Evolutionary conservation across 768 basidiomycete species (phyloP), one percentile per base, ranked within the genome.

Genomic region (Sporobolomyces roseus): DNA sequence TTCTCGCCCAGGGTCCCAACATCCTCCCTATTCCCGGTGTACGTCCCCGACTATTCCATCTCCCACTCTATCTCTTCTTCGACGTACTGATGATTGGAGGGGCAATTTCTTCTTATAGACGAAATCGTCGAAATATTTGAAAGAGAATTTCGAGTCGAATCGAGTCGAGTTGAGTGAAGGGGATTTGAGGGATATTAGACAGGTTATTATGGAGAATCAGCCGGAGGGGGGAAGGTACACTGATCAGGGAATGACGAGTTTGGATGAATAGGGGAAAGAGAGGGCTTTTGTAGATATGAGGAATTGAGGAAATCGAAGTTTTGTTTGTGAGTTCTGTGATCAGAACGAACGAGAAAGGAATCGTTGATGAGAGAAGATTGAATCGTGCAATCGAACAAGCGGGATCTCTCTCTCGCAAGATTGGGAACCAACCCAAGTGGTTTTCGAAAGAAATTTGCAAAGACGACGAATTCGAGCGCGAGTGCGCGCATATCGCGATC

Each of bases 141-240:
- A 83, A 21, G 83, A 85, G 74, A 84, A 85, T 66, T 77, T 81
- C 48, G 75, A 75, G 19, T 80, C 80, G 2, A 79, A 79, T 29
- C 77, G 83, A 36, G 73, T 85, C 29, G 77, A 74, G 41, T 78
- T 86, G 46, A 75, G 78, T 17, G 69, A 77, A 5, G 76, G 77
- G 12, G 85, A 85, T 52, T 41, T 80, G 46, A 70, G 75, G 63
- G 79, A 80, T 51, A 78, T 85, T 54, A 76, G 82, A 52, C 68
- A 77, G 35, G 74, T 82, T 35, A 74, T 84, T 43, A 74, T 79
- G 23, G 75, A 69, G 21, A 75, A 78, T 52, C 75, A 78, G 6
- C 76, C 82, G 30, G 78, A 79, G 59, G 83, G 83, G 6, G 76
- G 66, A 10, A 78, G 83, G 70, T 83, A 83, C 75, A 16, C 13